A percentile compares a stretch with the other conserved stretches of the same genome.
phyloP scores from a whole-genome alignment of 768 basidiomycete genomes.

The Crassisporium funariophilum region DNA sequence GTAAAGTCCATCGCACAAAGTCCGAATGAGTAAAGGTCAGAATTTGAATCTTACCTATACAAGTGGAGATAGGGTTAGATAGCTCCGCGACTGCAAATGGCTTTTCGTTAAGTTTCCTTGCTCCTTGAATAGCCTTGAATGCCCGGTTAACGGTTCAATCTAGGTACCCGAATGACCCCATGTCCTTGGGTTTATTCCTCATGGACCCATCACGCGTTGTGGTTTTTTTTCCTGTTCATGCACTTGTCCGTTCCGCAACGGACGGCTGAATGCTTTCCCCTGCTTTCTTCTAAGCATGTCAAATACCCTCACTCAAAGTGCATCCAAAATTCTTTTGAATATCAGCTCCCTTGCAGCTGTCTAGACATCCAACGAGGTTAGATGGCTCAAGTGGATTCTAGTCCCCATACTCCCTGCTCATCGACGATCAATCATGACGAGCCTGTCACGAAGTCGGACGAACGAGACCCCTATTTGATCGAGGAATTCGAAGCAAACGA shows the following conservation, averaged over 20 bases:
- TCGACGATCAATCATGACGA: constrained; percentile 17
- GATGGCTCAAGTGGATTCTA: constrained; percentile 2
- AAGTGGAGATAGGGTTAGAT: not conserved
- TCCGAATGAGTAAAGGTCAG: not conserved
- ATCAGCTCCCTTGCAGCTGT: not conserved
- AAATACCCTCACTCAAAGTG: no score
- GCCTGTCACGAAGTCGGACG: constrained; percentile 1
- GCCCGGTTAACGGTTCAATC: not conserved
- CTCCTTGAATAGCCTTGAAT: no score
- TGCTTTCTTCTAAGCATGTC: not conserved
- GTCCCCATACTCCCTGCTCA: constrained; percentile 12
- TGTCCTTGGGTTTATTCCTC: not conserved
- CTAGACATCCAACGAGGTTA: not conserved
- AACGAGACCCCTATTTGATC: constrained; percentile 36
- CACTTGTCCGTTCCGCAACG: constrained; percentile 4
- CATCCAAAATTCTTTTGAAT: constrained; percentile 1
- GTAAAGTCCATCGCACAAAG: constrained; percentile 76
- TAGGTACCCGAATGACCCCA: not conserved
- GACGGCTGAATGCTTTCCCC: constrained; percentile 1
- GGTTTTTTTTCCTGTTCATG: not conserved
- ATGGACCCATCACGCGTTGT: not conserved
- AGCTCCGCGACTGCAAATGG: no score
- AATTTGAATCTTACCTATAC: not conserved
- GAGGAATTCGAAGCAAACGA: constrained; percentile 41
- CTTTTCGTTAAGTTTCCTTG: no score